phyloP scores from a whole-genome alignment of 257 asterid species.

The Vinca minor region DNA sequence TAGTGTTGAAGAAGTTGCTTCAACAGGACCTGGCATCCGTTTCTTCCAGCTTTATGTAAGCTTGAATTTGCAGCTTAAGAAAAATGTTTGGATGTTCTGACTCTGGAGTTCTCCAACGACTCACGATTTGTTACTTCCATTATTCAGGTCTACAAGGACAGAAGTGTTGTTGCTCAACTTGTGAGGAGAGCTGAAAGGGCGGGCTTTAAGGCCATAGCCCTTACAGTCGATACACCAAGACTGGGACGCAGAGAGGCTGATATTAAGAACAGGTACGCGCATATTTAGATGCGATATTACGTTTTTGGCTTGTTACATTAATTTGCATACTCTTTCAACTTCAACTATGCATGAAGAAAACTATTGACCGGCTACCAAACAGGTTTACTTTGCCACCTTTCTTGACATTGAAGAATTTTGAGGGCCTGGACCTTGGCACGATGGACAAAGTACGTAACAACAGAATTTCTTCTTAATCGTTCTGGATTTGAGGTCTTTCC shows the following conservation, averaged over 20 bases:
- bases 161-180: conserved; percentile 83
- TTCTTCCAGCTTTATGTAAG: conserved; percentile 49
- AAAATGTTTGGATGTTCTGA: neutral
- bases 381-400: conserved; percentile 49
- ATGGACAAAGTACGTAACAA: conserved; percentile 57
- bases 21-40: conserved; percentile 51
- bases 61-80: conserved; percentile 1
- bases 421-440: conserved; percentile 75
- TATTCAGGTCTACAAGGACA: conserved; percentile 75
- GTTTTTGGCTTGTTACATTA: neutral
- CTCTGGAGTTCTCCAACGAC: neutral
- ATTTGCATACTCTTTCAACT: neutral
- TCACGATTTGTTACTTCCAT: neutral
- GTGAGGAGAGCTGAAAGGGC: conserved; percentile 91
- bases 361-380: conserved; percentile 8
- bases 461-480: neutral
- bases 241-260: conserved; percentile 89
- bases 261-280: conserved; percentile 65
- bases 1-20: conserved; percentile 87
- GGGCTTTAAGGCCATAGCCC: conserved; percentile 94
- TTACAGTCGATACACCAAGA: conserved; percentile 85
- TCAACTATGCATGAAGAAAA: neutral
- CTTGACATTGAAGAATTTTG: conserved; percentile 72
- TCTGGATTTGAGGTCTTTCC: neutral
- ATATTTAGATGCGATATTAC: neutral